A percentile compares a stretch with the other conserved stretches of the same genome.
Conservation (phyloP, 1,139 yeast genomes). For the Geotrichum carabidarum region DNA sequence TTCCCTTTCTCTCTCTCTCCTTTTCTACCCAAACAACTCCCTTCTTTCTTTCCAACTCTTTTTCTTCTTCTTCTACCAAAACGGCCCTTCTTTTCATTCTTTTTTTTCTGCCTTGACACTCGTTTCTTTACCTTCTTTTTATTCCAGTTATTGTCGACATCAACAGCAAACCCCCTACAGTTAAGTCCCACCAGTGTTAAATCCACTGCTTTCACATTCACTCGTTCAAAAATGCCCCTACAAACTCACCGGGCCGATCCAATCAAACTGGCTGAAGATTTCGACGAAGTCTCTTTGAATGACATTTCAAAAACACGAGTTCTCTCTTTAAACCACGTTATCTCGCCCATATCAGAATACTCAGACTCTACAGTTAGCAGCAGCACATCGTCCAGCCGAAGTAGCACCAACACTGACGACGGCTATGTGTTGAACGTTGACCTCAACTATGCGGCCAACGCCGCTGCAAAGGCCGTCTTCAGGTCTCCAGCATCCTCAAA, state of each 20-base stretch:
- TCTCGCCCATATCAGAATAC: constrained; percentile 20
- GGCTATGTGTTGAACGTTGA: constrained; percentile 16
- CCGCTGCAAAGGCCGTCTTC: constrained; percentile 5
- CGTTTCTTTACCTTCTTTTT: too few species aligned
- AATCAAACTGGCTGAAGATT: constrained; percentile 24
- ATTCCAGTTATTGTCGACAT: too few species aligned
- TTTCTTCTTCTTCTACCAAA: too few species aligned
- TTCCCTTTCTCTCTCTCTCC: too few species aligned
- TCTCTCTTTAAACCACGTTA: constrained; percentile 14
- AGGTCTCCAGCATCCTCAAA: constrained; percentile 6
- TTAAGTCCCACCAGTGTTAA: too few species aligned
- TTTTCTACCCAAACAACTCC: too few species aligned
- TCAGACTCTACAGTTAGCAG: constrained; percentile 20
- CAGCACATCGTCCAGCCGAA: constrained; percentile 5
- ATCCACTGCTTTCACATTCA: too few species aligned
- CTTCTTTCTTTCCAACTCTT: too few species aligned
- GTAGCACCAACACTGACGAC: constrained; percentile 23
- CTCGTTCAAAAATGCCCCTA: background rate
- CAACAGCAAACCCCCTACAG: too few species aligned
- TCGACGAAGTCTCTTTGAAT: constrained; percentile 30
- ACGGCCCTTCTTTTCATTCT: too few species aligned
- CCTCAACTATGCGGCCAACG: constrained; percentile 3
- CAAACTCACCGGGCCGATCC: background rate
- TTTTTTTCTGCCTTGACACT: too few species aligned
- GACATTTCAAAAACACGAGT: background rate